Conservation (phyloP, 441 rosid genomes). For the Jatropha podagrica region DNA sequence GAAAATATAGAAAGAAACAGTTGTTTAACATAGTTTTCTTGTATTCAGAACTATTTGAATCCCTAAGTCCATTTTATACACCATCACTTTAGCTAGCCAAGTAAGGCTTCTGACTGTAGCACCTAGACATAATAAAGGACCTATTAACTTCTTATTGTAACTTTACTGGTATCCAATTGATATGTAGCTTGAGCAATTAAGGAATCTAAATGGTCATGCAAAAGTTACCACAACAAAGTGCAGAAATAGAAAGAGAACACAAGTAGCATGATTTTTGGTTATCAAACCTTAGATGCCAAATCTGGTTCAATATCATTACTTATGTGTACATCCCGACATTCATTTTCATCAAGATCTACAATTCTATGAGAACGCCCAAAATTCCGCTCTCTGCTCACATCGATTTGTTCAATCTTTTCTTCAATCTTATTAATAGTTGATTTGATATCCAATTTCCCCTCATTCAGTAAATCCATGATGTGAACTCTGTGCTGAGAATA, state of each 20-base stretch:
- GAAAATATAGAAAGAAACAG: neutral
- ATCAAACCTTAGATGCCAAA: constrained; percentile 42
- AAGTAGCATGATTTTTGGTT: neutral
- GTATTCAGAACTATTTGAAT: too few relatives aligned
- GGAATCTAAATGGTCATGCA: constrained; percentile 10
- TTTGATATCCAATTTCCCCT: constrained; percentile 56
- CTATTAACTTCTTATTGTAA: neutral
- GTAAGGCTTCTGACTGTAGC: neutral
- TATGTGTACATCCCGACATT: constrained; percentile 59
- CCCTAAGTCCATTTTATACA: too few relatives aligned
- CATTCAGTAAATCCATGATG: constrained; percentile 58
- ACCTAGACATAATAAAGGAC: neutral
- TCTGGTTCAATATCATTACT: constrained; percentile 40
- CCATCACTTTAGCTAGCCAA: neutral
- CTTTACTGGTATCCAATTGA: neutral
- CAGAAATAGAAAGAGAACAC: constrained; percentile 5
- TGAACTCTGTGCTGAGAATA: constrained; percentile 63
- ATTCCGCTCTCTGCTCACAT: constrained; percentile 35
- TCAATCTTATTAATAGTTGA: constrained; percentile 41
- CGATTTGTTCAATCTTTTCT: constrained; percentile 45
- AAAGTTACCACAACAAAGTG: neutral
- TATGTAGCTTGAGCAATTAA: neutral
- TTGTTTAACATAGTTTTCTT: neutral
- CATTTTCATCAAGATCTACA: constrained; percentile 50
- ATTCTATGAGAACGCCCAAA: constrained; percentile 30